Base-by-base conservation (phyloP, 768 basidiomycete genomes). In the Vararia minispora region DNA sequence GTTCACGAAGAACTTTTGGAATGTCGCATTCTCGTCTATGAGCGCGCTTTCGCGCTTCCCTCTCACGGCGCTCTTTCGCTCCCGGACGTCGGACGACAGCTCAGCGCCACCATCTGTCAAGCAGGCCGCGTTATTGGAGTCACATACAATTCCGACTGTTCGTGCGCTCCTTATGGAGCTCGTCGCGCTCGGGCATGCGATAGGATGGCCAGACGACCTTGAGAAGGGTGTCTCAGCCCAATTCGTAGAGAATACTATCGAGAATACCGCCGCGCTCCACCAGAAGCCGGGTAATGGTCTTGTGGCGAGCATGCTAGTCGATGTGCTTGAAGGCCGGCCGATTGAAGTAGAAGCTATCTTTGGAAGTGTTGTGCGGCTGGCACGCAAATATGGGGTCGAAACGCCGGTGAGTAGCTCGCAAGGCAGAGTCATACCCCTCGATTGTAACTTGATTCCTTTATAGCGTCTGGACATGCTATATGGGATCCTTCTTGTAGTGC, bases 291-390 rank as follows among this genome's bases (percentile, higher is more conserved):
- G 68, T 3, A 68, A 61, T 45, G 60, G 37, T 6, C 68, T 76
- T 35, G 60, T 64, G 35, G 67, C 74, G 4, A 79, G 78, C 49
- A 80, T 80, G 76, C 58, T 78, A 24, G 60, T 79, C 4, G 78
- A 80, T 50, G 59, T 61, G 16, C 61, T 70, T 48, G 65, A 59
- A 33, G 69, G 66, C 3, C 61, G 61, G 37, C 76, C 79, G 27
- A 69, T 79, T 42, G 79, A 82, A 57, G 69, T 81, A 1, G 79
- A 81, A 51, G 74, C 69, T 10, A 74, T 81, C 28, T 42, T 80
- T 4, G 79, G 80, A 0, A 69, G 76, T 42, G 68, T 78, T 2
- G 70, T 78, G 16, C 55, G 71, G 29, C 59, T 74, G 58, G 76
- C 69, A 0, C 62, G 57, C 46, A 58, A 62, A 33, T 49, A 53